A percentile compares a stretch with the other conserved stretches of the same genome.
Evolutionary conservation across 2,329 filamentous ascomycete genomes (phyloP).

Genomic region (Ilyonectria mors-panacis): DNA sequence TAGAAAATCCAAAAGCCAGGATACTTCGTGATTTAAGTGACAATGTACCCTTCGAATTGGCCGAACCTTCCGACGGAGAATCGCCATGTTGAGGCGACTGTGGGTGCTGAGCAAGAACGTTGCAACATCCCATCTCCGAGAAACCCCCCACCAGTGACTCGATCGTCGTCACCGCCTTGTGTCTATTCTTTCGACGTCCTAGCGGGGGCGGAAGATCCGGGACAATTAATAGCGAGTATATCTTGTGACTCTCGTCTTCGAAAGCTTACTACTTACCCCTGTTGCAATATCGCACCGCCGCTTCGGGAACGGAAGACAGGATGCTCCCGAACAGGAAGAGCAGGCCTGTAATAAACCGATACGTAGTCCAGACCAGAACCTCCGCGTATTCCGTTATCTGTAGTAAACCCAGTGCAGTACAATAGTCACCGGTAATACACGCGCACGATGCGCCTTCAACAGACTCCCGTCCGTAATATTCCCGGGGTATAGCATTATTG

Average conservation of each 20-base stretch:
- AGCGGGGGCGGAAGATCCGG: background rate
- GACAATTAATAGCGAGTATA: background rate
- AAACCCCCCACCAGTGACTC: conserved; percentile 19
- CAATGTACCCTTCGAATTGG: background rate
- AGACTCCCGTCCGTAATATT: background rate
- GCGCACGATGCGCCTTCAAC: background rate
- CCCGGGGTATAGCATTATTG: background rate
- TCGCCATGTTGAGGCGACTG: conserved; percentile 7
- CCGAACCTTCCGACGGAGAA: conserved; percentile 13
- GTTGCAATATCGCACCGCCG: background rate
- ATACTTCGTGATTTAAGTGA: background rate
- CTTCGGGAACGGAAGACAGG: conserved; percentile 8
- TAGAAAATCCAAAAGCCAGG: background rate
- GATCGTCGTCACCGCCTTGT: background rate
- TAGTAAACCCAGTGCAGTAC: background rate
- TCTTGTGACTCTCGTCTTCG: background rate
- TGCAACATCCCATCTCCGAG: background rate
- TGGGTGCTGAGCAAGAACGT: background rate
- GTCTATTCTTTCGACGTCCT: background rate
- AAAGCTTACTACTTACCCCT: background rate
- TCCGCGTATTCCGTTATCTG: background rate
- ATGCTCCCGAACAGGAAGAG: background rate
- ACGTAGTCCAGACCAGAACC: background rate
- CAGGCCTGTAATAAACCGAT: background rate
- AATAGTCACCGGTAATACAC: no score